Evolutionary conservation across 495 filamentous ascomycete species (phyloP).

Genomic region (Cenococcum geophilum): DNA sequence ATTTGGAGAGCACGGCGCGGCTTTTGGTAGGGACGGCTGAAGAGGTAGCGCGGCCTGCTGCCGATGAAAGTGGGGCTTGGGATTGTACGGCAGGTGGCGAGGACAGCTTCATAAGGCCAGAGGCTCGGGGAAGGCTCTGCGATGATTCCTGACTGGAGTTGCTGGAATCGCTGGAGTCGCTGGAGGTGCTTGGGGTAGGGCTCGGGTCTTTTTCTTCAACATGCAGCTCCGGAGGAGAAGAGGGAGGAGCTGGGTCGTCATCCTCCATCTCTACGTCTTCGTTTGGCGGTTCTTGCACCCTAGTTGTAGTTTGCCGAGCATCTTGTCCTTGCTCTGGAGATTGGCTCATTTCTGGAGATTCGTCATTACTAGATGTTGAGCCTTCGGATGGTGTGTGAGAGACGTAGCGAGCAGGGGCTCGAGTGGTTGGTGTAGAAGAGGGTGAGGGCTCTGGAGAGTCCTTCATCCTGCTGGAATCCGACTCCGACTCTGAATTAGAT

Average conservation of each 20-base stretch:
- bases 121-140: neutral
- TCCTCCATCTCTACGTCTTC: constrained; percentile 19
- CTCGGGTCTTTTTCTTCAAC: neutral
- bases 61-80: constrained; percentile 7
- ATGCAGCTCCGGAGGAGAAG: constrained; percentile 9
- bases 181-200: neutral
- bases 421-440: neutral
- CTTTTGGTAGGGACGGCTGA: neutral
- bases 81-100: neutral
- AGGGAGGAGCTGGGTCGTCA: constrained; percentile 2
- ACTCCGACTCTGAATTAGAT: constrained; percentile 5
- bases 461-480: constrained; percentile 5
- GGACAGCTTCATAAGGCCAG: neutral
- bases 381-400: neutral
- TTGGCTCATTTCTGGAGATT: neutral
- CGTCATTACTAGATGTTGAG: neutral
- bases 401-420: neutral
- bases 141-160: neutral
- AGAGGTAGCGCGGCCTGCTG: neutral
- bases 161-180: neutral
- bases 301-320: neutral
- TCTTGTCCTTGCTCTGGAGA: neutral
- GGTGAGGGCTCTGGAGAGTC: neutral
- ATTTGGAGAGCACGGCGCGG: constrained; percentile 6
- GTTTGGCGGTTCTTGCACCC: neutral